Percentiles rank a stretch among this genome's conserved stretches.
Evolutionary conservation across 2,329 filamentous ascomycete species (phyloP).

Genomic region (Alternaria sp.): DNA sequence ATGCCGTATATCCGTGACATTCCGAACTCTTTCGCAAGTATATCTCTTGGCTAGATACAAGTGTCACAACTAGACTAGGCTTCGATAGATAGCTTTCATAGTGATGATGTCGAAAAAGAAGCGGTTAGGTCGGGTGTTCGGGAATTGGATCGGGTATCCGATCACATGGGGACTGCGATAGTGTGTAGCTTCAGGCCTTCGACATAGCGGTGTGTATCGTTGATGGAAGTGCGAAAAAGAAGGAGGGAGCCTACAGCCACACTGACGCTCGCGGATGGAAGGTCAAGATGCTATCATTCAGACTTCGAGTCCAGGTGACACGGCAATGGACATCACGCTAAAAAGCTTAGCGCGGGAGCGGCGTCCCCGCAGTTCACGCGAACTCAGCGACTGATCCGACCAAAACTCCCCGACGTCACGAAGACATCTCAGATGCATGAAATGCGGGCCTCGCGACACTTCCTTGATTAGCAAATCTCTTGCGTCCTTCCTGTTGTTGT

Average conservation of each 20-base stretch:
- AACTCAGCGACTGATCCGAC: constrained; percentile 24
- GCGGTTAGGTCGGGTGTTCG: background rate
- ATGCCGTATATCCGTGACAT: background rate
- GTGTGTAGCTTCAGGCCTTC: background rate
- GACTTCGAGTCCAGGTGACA: constrained; percentile 20
- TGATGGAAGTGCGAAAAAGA: background rate
- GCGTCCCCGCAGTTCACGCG: constrained; percentile 20
- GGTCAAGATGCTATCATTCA: constrained; percentile 2
- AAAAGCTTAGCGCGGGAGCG: constrained; percentile 20
- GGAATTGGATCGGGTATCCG: background rate
- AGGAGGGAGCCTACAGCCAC: background rate
- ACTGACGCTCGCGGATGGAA: background rate
- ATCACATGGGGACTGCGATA: background rate
- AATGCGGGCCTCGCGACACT: constrained; percentile 2
- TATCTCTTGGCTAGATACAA: background rate
- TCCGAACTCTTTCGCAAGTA: background rate
- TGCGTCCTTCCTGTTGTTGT: constrained; percentile 2
- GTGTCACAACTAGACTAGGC: background rate
- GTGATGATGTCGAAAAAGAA: background rate
- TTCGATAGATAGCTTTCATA: background rate
- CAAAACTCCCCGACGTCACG: constrained; percentile 22
- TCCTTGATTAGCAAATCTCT: background rate
- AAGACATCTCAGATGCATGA: constrained; percentile 22
- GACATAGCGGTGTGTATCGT: background rate
- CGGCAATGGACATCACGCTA: constrained; percentile 16